phyloP scores from a whole-genome alignment of 1,284 basidiomycete species.

The Cryptococcus sp. region DNA sequence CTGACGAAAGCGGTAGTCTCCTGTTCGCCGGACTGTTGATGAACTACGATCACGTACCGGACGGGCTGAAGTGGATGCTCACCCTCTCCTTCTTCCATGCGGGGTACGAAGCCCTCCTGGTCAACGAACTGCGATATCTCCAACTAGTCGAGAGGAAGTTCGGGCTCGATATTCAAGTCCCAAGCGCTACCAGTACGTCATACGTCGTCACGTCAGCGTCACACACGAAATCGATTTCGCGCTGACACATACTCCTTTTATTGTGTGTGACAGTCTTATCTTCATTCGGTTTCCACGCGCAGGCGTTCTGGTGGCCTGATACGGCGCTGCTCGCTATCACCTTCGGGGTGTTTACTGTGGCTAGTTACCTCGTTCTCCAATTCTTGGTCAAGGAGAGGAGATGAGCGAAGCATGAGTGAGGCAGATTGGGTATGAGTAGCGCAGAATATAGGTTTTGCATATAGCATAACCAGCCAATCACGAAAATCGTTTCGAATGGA shows the following conservation, averaged over 20 bases:
- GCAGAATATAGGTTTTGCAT: too few species aligned
- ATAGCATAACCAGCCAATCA: too few species aligned
- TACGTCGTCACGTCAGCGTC: not conserved
- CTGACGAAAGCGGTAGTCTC: constrained; percentile 60
- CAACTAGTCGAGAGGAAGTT: constrained; percentile 85
- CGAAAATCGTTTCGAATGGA: too few species aligned
- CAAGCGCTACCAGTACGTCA: constrained; percentile 72
- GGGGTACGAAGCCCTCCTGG: constrained; percentile 92
- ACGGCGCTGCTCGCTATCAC: constrained; percentile 78
- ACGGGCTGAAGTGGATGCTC: constrained; percentile 77
- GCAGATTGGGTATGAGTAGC: too few species aligned
- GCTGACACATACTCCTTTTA: not conserved
- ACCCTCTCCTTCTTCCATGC: constrained; percentile 97
- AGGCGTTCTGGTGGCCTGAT: constrained; percentile 97
- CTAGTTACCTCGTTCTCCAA: constrained; percentile 78
- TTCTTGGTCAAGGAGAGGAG: constrained; percentile 88
- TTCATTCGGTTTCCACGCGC: constrained; percentile 79
- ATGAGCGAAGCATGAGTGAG: constrained; percentile 55
- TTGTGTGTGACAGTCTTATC: constrained; percentile 61
- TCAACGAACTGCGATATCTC: constrained; percentile 93
- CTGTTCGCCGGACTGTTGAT: constrained; percentile 93
- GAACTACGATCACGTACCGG: constrained; percentile 82
- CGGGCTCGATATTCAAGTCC: constrained; percentile 89
- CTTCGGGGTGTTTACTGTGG: constrained; percentile 71
- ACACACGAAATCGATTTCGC: too few species aligned